These are phyloP conservation scores for Begonia fuchsioides DNA, from an alignment of 306 rosid genomes.

Conservation along the genomic window DNA sequence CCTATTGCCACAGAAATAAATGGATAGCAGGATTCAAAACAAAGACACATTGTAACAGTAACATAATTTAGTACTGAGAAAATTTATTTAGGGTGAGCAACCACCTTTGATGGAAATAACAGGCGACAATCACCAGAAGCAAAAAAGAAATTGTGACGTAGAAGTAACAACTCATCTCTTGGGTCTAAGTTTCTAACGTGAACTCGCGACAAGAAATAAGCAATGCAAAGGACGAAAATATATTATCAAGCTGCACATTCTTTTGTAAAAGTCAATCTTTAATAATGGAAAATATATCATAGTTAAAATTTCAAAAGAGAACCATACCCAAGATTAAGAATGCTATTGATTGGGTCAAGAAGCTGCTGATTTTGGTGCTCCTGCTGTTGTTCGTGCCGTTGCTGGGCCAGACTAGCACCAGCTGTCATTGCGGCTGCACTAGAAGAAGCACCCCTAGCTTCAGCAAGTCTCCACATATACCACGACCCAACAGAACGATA, in stretches of 20 bases:
- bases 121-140: too few relatives aligned
- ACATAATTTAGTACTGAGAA: too few relatives aligned
- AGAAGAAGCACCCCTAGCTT: slow-evolving; percentile 78
- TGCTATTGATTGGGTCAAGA: slow-evolving; percentile 79
- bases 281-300: not conserved
- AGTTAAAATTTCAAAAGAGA: not conserved
- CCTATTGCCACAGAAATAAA: too few relatives aligned
- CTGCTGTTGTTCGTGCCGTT: slow-evolving; percentile 25
- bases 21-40: too few relatives aligned
- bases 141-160: too few relatives aligned
- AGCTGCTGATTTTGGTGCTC: slow-evolving; percentile 52
- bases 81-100: too few relatives aligned
- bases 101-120: too few relatives aligned
- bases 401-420: slow-evolving; percentile 49
- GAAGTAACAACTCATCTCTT: too few relatives aligned
- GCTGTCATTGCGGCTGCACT: slow-evolving; percentile 70
- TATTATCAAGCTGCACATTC: not conserved
- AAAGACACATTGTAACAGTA: too few relatives aligned
- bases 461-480: slow-evolving; percentile 93
- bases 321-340: slow-evolving; percentile 76
- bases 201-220: not conserved
- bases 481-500: slow-evolving; percentile 85
- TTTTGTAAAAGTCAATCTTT: too few relatives aligned
- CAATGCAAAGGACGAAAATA: not conserved
- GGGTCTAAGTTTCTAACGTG: not conserved